Evolutionary conservation across 768 basidiomycete species (phyloP).

Genomic region (Lyophyllum atratum): DNA sequence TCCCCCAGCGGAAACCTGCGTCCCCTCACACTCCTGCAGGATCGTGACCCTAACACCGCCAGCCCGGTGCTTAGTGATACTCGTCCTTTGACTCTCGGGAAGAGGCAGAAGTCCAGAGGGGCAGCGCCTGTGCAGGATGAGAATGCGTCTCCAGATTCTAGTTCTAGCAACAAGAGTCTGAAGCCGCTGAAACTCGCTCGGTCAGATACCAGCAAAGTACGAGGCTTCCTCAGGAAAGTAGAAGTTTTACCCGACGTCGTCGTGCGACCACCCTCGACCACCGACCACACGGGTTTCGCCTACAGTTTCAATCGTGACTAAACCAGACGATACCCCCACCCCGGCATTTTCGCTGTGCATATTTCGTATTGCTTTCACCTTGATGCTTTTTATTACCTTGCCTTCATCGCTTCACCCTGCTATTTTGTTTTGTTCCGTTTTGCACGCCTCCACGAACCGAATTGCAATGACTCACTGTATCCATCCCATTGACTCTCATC

Average conservation of each 20-base stretch:
- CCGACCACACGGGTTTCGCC: constrained; percentile 43
- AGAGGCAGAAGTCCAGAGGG: constrained; percentile 48
- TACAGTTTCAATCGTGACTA: constrained; percentile 44
- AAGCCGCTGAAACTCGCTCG: constrained; percentile 62
- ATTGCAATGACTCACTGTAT: constrained; percentile 6
- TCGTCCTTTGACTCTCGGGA: constrained; percentile 58
- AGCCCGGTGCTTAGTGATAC: constrained; percentile 29
- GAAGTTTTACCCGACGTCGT: constrained; percentile 64
- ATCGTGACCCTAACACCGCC: constrained; percentile 46
- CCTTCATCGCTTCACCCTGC: constrained; percentile 14
- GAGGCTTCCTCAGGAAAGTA: constrained; percentile 53
- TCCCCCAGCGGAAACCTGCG: constrained; percentile 54
- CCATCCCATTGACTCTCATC: constrained; percentile 10
- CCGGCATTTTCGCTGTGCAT: constrained; percentile 16
- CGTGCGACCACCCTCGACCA: constrained; percentile 59
- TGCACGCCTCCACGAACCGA: constrained; percentile 11
- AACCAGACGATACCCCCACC: constrained; percentile 25
- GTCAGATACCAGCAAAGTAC: constrained; percentile 64
- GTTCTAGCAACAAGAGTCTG: constrained; percentile 46
- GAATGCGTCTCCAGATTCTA: constrained; percentile 38
- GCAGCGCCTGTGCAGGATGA: constrained; percentile 33
- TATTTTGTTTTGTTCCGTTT: constrained; percentile 18
- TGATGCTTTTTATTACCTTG: constrained; percentile 20
- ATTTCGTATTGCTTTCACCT: constrained; percentile 12
- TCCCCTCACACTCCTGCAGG: constrained; percentile 62